Evolutionary conservation across 1,284 basidiomycete species (phyloP), one percentile per base, ranked within the genome.

Genomic region (Agaricales sp.): DNA sequence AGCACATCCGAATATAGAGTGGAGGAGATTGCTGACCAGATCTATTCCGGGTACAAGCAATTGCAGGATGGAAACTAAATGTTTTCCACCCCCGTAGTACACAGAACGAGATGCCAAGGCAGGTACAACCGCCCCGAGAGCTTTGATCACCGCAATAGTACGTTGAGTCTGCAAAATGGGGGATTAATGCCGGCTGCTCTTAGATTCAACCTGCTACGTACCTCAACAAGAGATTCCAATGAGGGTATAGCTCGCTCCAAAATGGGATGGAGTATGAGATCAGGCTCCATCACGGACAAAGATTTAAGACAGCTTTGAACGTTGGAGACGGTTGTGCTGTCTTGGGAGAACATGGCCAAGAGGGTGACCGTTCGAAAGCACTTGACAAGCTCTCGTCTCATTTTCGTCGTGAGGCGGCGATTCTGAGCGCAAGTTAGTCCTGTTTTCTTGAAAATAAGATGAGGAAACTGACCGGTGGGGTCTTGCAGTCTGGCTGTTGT

Each of bases 331-430:
- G 79, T 82, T 2, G 69, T 69, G 35, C 69, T 67, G 56, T 85
- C 86, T 63, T 89, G 87, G 24, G 88, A 90, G 68, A 96, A 97
- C 81, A 95, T 93, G 12, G 89, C 84, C 19, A 95, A 73, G 19
- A 96, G 70, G 0, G 85, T 82, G 21, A 93, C 87, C 0, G 90
- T 92, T 46, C 90, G 74, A 30, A 95, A 71, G 30, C 78, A 84
- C 55, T 86, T 83, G 18, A 94, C 90, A 43, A 96, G 81, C 60
- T 94, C 91, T 45, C 82, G 77, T 62, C 81, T 87, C 78, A 96
- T 95, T 45, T 71, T 66, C 19, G 72, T 73, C 0, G 92, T 95
- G 49, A 97, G 67, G 18, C 91, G 78, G 58, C 89, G 73, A 61
- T 79, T 71, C 80, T 84, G 50, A 20, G 45, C 13, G 8, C 8